Percentiles rank a stretch among this genome's conserved stretches.
These are phyloP conservation scores for Calamus simplicifolius DNA, from an alignment of 176 grass and related monocot genomes.

Conservation along the genomic window DNA sequence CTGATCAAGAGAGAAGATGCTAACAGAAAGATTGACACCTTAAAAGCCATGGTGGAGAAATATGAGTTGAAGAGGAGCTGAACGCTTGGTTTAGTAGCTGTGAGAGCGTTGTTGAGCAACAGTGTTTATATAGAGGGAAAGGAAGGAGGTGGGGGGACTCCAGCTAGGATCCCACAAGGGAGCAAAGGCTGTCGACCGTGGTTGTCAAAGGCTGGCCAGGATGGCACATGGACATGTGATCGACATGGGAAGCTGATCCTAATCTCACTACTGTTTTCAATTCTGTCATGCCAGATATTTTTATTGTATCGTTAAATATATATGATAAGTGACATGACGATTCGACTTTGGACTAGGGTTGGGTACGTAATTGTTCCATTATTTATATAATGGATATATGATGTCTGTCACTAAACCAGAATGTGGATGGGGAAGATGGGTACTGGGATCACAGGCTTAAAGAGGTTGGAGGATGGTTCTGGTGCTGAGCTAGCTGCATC, in stretches of 20 bases:
- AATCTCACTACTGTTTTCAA: not conserved
- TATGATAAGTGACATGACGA: too few relatives aligned
- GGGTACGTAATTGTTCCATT: not conserved
- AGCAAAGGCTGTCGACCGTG: not conserved
- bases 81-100: too few relatives aligned
- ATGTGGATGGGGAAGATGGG: not conserved
- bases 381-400: not conserved
- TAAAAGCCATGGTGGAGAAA: slow-evolving; percentile 36
- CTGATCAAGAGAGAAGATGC: slow-evolving; percentile 40
- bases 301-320: too few relatives aligned
- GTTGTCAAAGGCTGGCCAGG: slow-evolving; percentile 11
- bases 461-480: not conserved
- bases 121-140: slow-evolving; percentile 25
- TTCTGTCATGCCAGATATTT: not conserved
- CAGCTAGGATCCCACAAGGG: not conserved
- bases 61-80: not conserved
- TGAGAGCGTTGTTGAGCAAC: too few relatives aligned
- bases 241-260: not conserved
- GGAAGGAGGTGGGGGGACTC: not conserved
- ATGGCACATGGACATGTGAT: slow-evolving; percentile 5
- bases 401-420: not conserved
- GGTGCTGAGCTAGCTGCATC: slow-evolving; percentile 6
- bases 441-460: too few relatives aligned
- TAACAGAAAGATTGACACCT: slow-evolving; percentile 21
- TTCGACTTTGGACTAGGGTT: too few relatives aligned